phyloP scores from a whole-genome alignment of 352 stramenopile species.

The Phytophthora melonis region DNA sequence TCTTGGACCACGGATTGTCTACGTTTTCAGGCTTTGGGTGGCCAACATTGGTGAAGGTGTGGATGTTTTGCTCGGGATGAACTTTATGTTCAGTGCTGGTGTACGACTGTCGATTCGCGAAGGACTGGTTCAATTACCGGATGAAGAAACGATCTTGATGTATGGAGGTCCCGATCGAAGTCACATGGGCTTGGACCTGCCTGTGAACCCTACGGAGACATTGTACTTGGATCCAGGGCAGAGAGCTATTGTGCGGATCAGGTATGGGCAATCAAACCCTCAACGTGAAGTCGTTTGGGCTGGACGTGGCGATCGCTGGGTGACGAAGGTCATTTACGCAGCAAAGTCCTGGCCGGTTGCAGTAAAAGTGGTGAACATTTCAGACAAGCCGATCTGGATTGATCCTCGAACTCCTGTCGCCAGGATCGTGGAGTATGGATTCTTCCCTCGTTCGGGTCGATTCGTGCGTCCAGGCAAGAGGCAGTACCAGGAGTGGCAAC shows the following conservation, averaged over 20 bases:
- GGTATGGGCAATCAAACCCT: background rate
- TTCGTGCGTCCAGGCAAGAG: conserved; percentile 5
- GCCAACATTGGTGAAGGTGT: background rate
- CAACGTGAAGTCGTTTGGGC: background rate
- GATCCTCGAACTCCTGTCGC: conserved; percentile 4
- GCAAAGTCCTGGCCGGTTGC: background rate
- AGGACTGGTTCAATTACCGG: background rate
- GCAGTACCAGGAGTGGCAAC: conserved; percentile 8
- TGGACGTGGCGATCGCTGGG: background rate
- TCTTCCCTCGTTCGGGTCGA: background rate
- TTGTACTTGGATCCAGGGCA: background rate
- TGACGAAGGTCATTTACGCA: conserved; percentile 3
- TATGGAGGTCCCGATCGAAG: background rate
- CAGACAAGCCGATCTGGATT: background rate
- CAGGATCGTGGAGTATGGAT: conserved; percentile 8
- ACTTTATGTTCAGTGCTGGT: background rate
- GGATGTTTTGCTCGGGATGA: background rate
- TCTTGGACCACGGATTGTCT: background rate
- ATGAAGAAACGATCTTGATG: background rate
- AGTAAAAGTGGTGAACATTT: conserved; percentile 13
- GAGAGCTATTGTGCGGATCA: background rate
- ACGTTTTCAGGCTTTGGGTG: background rate
- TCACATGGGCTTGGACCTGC: background rate
- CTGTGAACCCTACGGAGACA: background rate
- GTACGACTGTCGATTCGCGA: background rate